Conservation (phyloP, 495 filamentous ascomycete species). For the Penicillium flavigenum region DNA sequence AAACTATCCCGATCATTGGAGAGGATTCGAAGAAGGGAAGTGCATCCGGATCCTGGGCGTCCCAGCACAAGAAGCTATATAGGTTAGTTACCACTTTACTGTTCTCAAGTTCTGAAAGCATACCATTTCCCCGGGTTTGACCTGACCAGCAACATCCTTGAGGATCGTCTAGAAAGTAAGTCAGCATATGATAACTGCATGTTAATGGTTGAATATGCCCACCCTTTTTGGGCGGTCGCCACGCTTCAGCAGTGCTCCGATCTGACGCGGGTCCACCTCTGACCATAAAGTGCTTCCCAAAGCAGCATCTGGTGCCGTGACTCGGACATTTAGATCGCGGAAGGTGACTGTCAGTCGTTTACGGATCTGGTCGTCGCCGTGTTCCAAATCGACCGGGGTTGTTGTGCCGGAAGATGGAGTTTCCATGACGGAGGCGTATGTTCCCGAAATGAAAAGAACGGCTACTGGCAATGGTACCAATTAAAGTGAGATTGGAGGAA, state of each 20-base stretch:
- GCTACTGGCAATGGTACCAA: neutral
- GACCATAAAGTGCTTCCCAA: slow-evolving; percentile 41
- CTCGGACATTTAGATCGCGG: slow-evolving; percentile 36
- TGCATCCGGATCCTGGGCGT: slow-evolving; percentile 46
- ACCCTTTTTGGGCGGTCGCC: slow-evolving; percentile 33
- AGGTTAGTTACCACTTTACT: slow-evolving; percentile 2
- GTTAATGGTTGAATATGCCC: neutral
- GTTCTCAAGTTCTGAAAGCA: neutral
- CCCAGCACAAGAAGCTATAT: slow-evolving; percentile 43
- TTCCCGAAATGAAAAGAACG: neutral
- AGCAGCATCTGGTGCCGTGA: slow-evolving; percentile 42
- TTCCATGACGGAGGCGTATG: slow-evolving; percentile 23
- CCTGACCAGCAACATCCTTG: slow-evolving; percentile 38
- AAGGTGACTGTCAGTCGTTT: slow-evolving; percentile 43
- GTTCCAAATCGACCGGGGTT: slow-evolving; percentile 35
- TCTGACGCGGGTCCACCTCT: slow-evolving; percentile 35
- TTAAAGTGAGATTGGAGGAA: neutral
- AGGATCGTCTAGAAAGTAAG: slow-evolving; percentile 32
- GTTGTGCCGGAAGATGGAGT: slow-evolving; percentile 37
- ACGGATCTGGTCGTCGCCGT: slow-evolving; percentile 20
- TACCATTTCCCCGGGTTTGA: slow-evolving; percentile 45
- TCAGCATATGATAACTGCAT: neutral
- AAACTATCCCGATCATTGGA: slow-evolving; percentile 41
- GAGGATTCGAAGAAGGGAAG: slow-evolving; percentile 40
- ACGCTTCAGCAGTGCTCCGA: slow-evolving; percentile 22